phyloP scores from a whole-genome alignment of 2,329 filamentous ascomycete genomes.

The Blumeriella jaapii region DNA sequence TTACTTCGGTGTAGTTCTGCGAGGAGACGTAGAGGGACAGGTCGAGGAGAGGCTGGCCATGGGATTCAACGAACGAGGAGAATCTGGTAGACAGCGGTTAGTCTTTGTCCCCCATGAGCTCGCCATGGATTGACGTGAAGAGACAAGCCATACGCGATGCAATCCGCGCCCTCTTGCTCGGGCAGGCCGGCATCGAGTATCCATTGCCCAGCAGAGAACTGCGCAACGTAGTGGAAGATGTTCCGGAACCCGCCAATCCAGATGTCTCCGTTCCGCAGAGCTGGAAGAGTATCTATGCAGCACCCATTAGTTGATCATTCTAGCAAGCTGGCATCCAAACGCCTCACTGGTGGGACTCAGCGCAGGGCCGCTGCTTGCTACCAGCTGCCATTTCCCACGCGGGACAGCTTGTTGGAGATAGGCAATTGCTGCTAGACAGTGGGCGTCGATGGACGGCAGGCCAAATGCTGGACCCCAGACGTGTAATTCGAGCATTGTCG shows the following conservation, averaged over 20 bases:
- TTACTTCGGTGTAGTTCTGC: constrained; percentile 70
- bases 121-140: neutral
- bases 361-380: constrained; percentile 62
- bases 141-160: constrained; percentile 32
- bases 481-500: constrained; percentile 64
- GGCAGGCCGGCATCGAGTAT: constrained; percentile 34
- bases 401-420: constrained; percentile 58
- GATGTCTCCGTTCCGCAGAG: constrained; percentile 40
- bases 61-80: constrained; percentile 60
- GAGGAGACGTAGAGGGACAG: constrained; percentile 84
- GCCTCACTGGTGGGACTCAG: constrained; percentile 60
- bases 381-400: constrained; percentile 51
- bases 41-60: constrained; percentile 68
- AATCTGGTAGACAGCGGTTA: constrained; percentile 30
- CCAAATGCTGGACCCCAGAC: constrained; percentile 85
- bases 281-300: constrained; percentile 41
- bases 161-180: constrained; percentile 35
- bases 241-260: constrained; percentile 43
- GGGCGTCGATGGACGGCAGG: constrained; percentile 80
- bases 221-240: constrained; percentile 38
- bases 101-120: no score
- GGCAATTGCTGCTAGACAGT: constrained; percentile 75
- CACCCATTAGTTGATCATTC: constrained; percentile 5
- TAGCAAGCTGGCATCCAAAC: constrained; percentile 26
- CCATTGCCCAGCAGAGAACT: constrained; percentile 35